Evolutionary conservation across 2,329 filamentous ascomycete genomes (phyloP).

Genomic region (Leptographium lundbergii): DNA sequence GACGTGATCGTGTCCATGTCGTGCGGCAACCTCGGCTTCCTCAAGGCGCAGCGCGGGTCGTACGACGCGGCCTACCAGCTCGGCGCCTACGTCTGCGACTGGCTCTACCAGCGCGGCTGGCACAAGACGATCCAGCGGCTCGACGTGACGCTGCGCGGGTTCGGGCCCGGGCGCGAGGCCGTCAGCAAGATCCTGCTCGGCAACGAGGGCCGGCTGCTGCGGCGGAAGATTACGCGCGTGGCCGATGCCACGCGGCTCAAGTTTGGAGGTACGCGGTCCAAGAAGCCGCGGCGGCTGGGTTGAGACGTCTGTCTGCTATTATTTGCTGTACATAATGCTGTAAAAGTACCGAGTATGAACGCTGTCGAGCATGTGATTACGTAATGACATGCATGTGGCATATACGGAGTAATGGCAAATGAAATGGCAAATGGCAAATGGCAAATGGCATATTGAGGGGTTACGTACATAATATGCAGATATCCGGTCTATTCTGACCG

Average conservation of each 20-base stretch:
- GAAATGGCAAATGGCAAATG: no score
- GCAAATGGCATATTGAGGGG: no score
- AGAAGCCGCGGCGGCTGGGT: conserved; percentile 69
- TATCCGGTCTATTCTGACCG: no score
- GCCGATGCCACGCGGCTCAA: conserved; percentile 83
- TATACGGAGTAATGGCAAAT: no score
- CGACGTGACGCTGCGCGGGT: conserved; percentile 74
- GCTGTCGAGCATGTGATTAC: no score
- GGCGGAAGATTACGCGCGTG: conserved; percentile 64
- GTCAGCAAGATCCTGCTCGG: conserved; percentile 82
- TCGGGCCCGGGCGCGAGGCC: conserved; percentile 77
- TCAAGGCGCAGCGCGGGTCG: conserved; percentile 62
- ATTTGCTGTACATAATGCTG: not conserved
- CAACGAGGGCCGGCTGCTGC: conserved; percentile 64
- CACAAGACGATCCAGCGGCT: conserved; percentile 62
- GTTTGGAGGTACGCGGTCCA: conserved; percentile 86
- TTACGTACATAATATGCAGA: no score
- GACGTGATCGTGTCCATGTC: conserved; percentile 70
- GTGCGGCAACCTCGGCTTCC: conserved; percentile 83
- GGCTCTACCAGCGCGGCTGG: conserved; percentile 72
- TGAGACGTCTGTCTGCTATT: conserved; percentile 16
- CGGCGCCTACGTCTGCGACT: conserved; percentile 67
- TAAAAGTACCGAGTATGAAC: not conserved
- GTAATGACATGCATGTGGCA: no score
- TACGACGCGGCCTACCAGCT: conserved; percentile 94